Base-by-base conservation (phyloP, 305 asterid species). In the Lippia alba region DNA sequence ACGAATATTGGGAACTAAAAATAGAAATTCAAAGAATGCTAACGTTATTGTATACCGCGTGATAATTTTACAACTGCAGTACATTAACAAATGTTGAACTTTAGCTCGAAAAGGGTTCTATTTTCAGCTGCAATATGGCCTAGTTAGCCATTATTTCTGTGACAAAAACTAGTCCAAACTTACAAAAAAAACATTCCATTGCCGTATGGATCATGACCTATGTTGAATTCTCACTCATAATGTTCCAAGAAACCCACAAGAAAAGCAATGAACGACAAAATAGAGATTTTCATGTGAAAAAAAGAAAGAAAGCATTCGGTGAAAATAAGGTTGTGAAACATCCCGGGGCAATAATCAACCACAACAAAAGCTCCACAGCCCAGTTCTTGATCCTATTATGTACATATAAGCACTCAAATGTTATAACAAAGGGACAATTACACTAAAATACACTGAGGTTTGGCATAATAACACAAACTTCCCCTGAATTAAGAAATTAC, bases 371-470 rank as follows among this genome's bases (percentile, higher is more conserved):
- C 56, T 69, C 81, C 78, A 72, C 11, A 75, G 81, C n/a, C 81
- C 78, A 11, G 78, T 66, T 67, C 60, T 62, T 8, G 81, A 62
- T 53, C 81, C 71, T 30, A 77, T 61, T 75, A 75, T 72, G 78
- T 67, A 56, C 5, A 36, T 12, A 49, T 5, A 61, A 19, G 45
- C 7, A 54, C 20, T 40, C 44, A 51, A 58, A 76, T 15, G 57
- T 62, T 24, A 24, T 24, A 24, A 3, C 30, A 24, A 1, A 24
- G 30, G 30, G 30, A 24, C 3, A 24, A 24, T 24, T 24, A 24
- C 30, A 24, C 30, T 1, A 24, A 24, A 24, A 24, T 24, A 24
- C 30, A 24, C 30, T 24, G 30, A 24, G 30, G 30, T 1, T 24
- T 1, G 30, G 30, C 30, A 24, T 24, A 24, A 24, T 24, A 1